These are phyloP conservation scores for Colletotrichum australisinense DNA, from an alignment of 2,329 filamentous ascomycete species.

Conservation along the genomic window DNA sequence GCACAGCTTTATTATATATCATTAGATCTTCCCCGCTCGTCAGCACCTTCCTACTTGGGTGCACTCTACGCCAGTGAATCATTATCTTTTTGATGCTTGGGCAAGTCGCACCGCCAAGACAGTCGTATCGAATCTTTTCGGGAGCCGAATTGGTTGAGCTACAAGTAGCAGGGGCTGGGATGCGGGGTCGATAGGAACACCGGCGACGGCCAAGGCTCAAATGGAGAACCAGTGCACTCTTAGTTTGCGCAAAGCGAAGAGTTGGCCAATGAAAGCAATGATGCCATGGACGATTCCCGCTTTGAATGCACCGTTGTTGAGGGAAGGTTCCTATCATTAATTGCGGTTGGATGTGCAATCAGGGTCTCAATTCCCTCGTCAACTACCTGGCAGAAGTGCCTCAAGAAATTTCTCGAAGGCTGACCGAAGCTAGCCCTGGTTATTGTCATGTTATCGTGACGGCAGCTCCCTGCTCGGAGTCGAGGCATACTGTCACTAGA, in stretches of 20 bases:
- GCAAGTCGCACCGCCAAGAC: slow-evolving; percentile 18
- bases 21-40: background rate
- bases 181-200: slow-evolving; percentile 20
- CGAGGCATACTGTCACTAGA: no score
- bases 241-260: background rate
- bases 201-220: slow-evolving; percentile 13
- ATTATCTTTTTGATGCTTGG: slow-evolving; percentile 1
- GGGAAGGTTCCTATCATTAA: background rate
- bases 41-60: slow-evolving; percentile 29
- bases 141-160: background rate
- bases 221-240: background rate
- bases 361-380: background rate
- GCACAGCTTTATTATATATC: background rate
- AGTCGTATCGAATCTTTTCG: slow-evolving; percentile 1
- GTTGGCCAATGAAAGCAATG: slow-evolving; percentile 4
- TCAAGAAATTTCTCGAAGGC: no score
- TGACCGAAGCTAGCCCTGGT: no score
- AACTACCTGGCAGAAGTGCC: no score
- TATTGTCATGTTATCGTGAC: no score
- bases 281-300: slow-evolving; percentile 5
- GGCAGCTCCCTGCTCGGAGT: no score
- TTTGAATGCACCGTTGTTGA: slow-evolving; percentile 2
- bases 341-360: background rate
- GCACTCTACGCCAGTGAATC: background rate
- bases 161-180: background rate